phyloP scores from a whole-genome alignment of 2,329 filamentous ascomycete species.

The Podosphaera aphanis region DNA sequence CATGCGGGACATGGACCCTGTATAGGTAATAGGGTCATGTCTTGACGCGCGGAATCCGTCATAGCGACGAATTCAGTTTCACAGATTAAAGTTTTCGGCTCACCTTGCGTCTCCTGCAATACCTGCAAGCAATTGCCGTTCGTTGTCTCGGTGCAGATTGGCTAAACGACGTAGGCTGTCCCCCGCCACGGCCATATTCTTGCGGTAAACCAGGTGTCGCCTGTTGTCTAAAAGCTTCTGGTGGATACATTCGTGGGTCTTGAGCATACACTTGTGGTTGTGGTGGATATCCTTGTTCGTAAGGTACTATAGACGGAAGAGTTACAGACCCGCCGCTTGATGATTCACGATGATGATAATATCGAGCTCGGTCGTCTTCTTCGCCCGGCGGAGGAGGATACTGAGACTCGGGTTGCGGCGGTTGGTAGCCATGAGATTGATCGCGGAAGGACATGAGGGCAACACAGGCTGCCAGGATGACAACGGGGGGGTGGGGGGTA shows the following conservation, averaged over 20 bases:
- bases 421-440: slow-evolving; percentile 13
- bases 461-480: background rate
- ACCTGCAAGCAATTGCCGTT: slow-evolving; percentile 35
- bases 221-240: slow-evolving; percentile 10
- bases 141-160: slow-evolving; percentile 33
- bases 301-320: slow-evolving; percentile 15
- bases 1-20: background rate
- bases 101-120: slow-evolving; percentile 36
- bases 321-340: slow-evolving; percentile 11
- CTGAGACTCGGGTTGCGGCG: slow-evolving; percentile 10
- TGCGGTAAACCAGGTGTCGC: slow-evolving; percentile 8
- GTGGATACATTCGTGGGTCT: slow-evolving; percentile 10
- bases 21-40: background rate
- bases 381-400: slow-evolving; percentile 15
- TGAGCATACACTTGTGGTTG: slow-evolving; percentile 9
- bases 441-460: slow-evolving; percentile 15
- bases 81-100: slow-evolving; percentile 3
- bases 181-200: slow-evolving; percentile 10
- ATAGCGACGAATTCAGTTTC: background rate
- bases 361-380: slow-evolving; percentile 15
- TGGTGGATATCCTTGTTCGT: slow-evolving; percentile 10
- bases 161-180: slow-evolving; percentile 14
- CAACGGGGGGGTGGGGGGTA: background rate
- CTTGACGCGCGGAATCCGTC: background rate
- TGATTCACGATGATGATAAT: slow-evolving; percentile 13